Conservation (phyloP, 352 stramenopile genomes). For the Pythium pyrilobum region DNA sequence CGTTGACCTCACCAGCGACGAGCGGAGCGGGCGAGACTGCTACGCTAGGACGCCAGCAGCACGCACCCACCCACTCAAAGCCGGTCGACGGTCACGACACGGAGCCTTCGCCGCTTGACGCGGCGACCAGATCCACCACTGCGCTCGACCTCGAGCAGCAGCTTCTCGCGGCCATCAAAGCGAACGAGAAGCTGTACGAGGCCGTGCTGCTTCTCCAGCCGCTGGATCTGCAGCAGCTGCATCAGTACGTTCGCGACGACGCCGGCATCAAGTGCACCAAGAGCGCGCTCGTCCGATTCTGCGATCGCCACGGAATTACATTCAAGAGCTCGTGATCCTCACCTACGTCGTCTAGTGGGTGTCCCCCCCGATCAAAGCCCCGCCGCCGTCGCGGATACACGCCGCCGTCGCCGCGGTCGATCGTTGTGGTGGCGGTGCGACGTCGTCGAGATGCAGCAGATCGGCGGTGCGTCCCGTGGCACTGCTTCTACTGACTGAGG, state of each 20-base stretch:
- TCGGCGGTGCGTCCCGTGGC: conserved; percentile 1
- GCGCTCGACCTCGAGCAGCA: conserved; percentile 4
- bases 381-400: background rate
- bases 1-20: too few species aligned
- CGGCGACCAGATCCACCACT: background rate
- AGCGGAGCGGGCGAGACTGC: too few species aligned
- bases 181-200: conserved; percentile 18
- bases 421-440: background rate
- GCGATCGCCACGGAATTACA: conserved; percentile 22
- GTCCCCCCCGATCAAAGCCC: background rate
- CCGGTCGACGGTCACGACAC: too few species aligned
- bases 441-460: conserved; percentile 8
- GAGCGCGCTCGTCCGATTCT: conserved; percentile 12
- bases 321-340: conserved; percentile 15
- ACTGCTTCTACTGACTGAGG: background rate
- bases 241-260: conserved; percentile 10
- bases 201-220: conserved; percentile 20
- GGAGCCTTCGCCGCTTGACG: too few species aligned
- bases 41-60: background rate
- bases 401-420: background rate
- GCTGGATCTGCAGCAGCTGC: conserved; percentile 12
- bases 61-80: too few species aligned
- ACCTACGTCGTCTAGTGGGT: background rate
- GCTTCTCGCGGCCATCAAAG: conserved; percentile 16
- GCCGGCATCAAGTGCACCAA: conserved; percentile 17